Base-by-base conservation (phyloP, 1,284 basidiomycete species). In the Neotropicomus parvogracilis region DNA sequence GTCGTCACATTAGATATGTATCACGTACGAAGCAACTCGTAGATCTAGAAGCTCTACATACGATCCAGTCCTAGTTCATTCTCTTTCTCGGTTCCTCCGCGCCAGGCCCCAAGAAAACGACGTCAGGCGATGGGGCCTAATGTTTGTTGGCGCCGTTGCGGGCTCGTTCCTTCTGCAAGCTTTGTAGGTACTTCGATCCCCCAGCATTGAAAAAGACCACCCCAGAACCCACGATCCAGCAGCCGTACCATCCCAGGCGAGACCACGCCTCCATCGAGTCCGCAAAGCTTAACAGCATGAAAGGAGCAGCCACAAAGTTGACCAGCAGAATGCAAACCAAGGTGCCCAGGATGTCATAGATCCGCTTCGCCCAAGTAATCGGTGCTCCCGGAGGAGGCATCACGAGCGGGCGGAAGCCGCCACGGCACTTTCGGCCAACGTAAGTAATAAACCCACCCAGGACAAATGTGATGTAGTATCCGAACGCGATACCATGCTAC, bases 391-490 rank as follows among this genome's bases (percentile, higher is more conserved):
- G 65, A 1, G 70, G 58, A n/a, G 73, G 68, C 20, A 91, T 75
- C 65, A 94, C 74, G 54, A 95, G 78, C 0, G 93, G 92, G 9
- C 94, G 85, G 55, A 97, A 66, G 60, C 81, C 77, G 57, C 73
- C 69, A 7, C 91, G 82, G 50, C 81, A 79, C 47, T 88, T 81
- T 49, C 90, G 84, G 33, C 81, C 89, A n/a, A 80, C 82, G 19
- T 89, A 84, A 32, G 89, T 91, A 43, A 95, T 76, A 63, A 94
- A 91, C 10, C 87, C 89, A 27, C 78, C 81, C 54, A 80, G 71
- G 52, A 85, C 55, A 74, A 89, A 91, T n/a, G 85, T 81, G 52
- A 94, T 68, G 67, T 95, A 95, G 73, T 97, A 97, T 9, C 93
- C 93, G 7, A 78, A 73, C 3, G 86, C 83, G 48, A 92, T 78